Percentiles rank a stretch among this genome's conserved stretches.
These are phyloP conservation scores for Phytopythium litorale DNA, from an alignment of 352 stramenopile genomes.

Conservation along the genomic window DNA sequence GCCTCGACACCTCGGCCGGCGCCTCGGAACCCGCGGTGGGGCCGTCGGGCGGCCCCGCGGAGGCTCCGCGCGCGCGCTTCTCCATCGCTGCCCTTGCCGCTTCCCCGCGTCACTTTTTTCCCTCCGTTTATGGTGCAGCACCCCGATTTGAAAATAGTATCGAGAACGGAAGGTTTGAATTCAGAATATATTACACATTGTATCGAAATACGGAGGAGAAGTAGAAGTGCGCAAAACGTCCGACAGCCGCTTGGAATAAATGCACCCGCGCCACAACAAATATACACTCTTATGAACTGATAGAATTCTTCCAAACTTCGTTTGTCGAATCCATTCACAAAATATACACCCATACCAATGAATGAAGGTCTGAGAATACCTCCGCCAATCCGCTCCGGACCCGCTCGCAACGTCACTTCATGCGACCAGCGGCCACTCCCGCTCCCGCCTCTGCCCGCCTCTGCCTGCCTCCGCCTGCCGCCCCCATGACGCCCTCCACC, in stretches of 20 bases:
- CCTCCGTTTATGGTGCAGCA: neutral
- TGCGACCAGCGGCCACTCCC: neutral
- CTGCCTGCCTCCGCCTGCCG: neutral
- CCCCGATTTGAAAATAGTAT: neutral
- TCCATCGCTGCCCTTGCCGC: neutral
- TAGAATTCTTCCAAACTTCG: too few relatives aligned
- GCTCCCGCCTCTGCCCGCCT: neutral
- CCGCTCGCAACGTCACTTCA: neutral
- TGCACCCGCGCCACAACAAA: too few relatives aligned
- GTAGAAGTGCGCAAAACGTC: too few relatives aligned
- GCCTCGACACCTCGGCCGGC: neutral
- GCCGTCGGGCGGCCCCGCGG: neutral
- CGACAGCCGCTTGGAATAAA: too few relatives aligned
- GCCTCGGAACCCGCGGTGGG: neutral
- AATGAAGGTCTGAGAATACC: too few relatives aligned
- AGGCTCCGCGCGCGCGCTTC: neutral
- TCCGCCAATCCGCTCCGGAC: neutral
- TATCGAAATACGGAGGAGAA: too few relatives aligned
- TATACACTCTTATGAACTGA: too few relatives aligned
- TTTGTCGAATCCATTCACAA: too few relatives aligned
- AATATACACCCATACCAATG: too few relatives aligned
- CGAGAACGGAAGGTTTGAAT: too few relatives aligned
- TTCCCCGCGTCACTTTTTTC: neutral
- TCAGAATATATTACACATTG: neutral
- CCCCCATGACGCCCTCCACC: too few relatives aligned